phyloP scores from a whole-genome alignment of 2,329 filamentous ascomycete species.

The Aureobasidium sp. region DNA sequence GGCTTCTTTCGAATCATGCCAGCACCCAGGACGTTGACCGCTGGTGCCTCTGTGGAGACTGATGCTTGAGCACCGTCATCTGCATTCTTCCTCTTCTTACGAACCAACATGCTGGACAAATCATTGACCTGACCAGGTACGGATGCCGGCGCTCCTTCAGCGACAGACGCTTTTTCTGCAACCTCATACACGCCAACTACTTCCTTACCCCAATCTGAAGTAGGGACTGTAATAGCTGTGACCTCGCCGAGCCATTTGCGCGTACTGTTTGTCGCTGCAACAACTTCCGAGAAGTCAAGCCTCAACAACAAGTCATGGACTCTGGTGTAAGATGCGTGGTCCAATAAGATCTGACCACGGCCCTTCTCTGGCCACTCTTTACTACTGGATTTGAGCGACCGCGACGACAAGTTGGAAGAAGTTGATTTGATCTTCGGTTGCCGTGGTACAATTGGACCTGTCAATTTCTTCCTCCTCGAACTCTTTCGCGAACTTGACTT shows the following conservation, averaged over 20 bases:
- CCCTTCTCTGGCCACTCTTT: slow-evolving; percentile 59
- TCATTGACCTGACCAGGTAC: slow-evolving; percentile 22
- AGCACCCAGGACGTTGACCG: slow-evolving; percentile 44
- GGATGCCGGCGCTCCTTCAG: slow-evolving; percentile 30
- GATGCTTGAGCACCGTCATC: slow-evolving; percentile 15
- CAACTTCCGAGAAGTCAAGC: slow-evolving; percentile 63
- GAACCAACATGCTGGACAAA: slow-evolving; percentile 30
- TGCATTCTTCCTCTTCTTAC: slow-evolving; percentile 46
- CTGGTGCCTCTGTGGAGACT: slow-evolving; percentile 12
- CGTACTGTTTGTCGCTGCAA: slow-evolving; percentile 58
- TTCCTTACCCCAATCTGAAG: slow-evolving; percentile 16
- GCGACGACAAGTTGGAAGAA: slow-evolving; percentile 33
- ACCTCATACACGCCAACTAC: slow-evolving; percentile 16
- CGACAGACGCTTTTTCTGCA: slow-evolving; percentile 24
- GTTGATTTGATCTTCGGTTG: slow-evolving; percentile 54
- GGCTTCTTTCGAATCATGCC: slow-evolving; percentile 52
- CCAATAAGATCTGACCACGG: slow-evolving; percentile 57
- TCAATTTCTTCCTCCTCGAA: slow-evolving; percentile 39
- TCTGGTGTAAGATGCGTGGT: slow-evolving; percentile 58
- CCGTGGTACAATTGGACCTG: slow-evolving; percentile 56
- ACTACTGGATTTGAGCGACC: slow-evolving; percentile 50
- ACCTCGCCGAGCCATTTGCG: slow-evolving; percentile 64
- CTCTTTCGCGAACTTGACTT: slow-evolving; percentile 21
- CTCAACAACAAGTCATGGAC: slow-evolving; percentile 63
- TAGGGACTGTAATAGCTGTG: slow-evolving; percentile 24